Base-by-base conservation (phyloP, 2,329 filamentous ascomycete species). In the Cordyceps fumosorosea region DNA sequence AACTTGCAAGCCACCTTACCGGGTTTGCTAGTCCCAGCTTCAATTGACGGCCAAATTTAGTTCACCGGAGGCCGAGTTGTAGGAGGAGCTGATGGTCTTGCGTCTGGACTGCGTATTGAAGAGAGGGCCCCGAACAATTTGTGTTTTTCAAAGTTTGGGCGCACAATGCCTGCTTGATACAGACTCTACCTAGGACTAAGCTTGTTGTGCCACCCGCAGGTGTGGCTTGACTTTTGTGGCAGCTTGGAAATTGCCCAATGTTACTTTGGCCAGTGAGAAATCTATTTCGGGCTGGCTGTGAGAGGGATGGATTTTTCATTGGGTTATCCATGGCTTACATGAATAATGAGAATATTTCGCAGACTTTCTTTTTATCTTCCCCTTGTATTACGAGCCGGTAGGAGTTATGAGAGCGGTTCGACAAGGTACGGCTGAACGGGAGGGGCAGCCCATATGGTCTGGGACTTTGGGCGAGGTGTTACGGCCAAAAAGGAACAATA, bases 201-300 rank as follows among this genome's bases (percentile, higher is more conserved):
- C 10, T 47, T 18, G 44, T 47, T 47, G 51, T 54, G 32, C 29
- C 32, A 32, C 32, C 32, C 24, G 56, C 22, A 60, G 57, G 57
- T 37, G 57, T 60, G 57, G 57, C 57, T 60, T 60, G 57, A 47
- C 48, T 20, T 29, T 29, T 32, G 45, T 40, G 40, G 22, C 48
- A 44, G 26, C 24, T 29, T 40, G 56, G 34, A 60, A 60, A 60
- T 60, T 60, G 48, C 37, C n/a, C 56, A 44, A 60, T 60, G 24
- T 22, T 34, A 60, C 56, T 34, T 18, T 34, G 18, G 40, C 57
- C 37, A 26, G n/a, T 24, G 11, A 14, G n/a, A 3, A 34, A 40
- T 20, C 26, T 50, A 37, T 58, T 58, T 20, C 6, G 32, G 32
- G 56, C 29, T 24, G 29, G 12, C 50, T 50, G 40, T 32, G 20